Conservation (phyloP, 202 grass and related monocot genomes). For the Cymbopogon flexuosus region DNA sequence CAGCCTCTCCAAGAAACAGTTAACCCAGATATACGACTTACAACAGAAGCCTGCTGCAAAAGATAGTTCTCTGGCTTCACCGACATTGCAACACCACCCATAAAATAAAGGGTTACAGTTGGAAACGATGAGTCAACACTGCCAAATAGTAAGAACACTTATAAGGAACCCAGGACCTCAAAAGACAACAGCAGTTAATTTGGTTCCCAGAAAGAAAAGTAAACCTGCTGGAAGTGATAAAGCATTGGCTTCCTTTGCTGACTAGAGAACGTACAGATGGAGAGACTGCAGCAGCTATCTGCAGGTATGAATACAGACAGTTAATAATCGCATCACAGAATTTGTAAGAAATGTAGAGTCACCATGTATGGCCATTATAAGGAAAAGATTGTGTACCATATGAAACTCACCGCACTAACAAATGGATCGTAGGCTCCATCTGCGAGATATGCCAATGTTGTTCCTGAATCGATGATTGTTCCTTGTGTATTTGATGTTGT, state of each 20-base stretch:
- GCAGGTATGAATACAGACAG: constrained; percentile 26
- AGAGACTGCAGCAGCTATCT: constrained; percentile 74
- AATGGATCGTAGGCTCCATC: constrained; percentile 89
- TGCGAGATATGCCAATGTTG: constrained; percentile 87
- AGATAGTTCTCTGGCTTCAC: constrained; percentile 96
- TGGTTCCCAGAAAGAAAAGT: constrained; percentile 20
- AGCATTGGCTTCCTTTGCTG: constrained; percentile 76
- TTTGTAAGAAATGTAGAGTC: background rate
- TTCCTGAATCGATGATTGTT: constrained; percentile 94
- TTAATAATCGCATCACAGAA: background rate
- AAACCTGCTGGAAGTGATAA: constrained; percentile 81
- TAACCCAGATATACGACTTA: constrained; percentile 39
- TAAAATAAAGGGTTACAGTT: constrained; percentile 68
- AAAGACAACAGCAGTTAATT: constrained; percentile 26
- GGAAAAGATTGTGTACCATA: background rate
- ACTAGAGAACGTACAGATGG: constrained; percentile 53
- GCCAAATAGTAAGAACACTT: constrained; percentile 24
- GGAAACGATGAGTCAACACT: constrained; percentile 94
- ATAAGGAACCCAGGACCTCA: constrained; percentile 13
- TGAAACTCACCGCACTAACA: constrained; percentile 70
- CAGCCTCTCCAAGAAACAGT: constrained; percentile 16
- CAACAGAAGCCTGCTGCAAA: constrained; percentile 63
- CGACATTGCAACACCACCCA: constrained; percentile 62
- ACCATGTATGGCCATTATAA: background rate
- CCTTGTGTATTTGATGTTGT: constrained; percentile 88